Base-by-base conservation (phyloP, 2,329 filamentous ascomycete genomes). In the Fusarium humuli region DNA sequence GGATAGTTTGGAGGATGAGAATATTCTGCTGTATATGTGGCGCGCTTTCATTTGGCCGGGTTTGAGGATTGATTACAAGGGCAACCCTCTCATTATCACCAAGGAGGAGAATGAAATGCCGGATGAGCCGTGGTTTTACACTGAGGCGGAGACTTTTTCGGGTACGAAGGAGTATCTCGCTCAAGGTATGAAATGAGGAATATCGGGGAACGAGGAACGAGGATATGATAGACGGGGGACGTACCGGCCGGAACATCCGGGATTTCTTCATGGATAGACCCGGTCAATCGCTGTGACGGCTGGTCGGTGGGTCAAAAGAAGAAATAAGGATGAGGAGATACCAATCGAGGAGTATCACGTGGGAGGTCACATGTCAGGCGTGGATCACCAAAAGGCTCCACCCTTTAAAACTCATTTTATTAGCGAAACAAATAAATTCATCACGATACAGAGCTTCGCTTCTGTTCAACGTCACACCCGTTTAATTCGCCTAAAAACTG, bases 101-200 rank as follows among this genome's bases (percentile, higher is more conserved):
- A 65, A 53, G 54, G 62, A 65, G 41, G 61, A 65, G 6, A 46
- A 65, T 5, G 62, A 65, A 20, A 65, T 65, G 62, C 62, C 23
- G 0, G 62, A 65, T 5, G 62, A 65, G 13, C 62, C 62, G 0
- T 65, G 62, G 62, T 65, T 65, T 3, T 65, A 65, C 11, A 34
- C 48, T 0, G 62, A 30, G 16, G 2, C 18, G 3, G 62, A 65
- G 30, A 65, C 62, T 0, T 60, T 47, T 11, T 65, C 62, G 2
- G 37, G 44, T 22, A 65, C 62, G 0, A 65, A 65, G 7, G 62
- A 65, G 27, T 65, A 65, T 16, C 62, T 65, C 2, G 48, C 62
- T 3, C 32, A 60, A 7, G 62, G 62, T 3, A 65, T 65, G 62
- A 30, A 65, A 23, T 65, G 22, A 52, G 12, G 18, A 13, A 8